phyloP scores from a whole-genome alignment of 148 eudicot genomes.

The Amaranthus cruentus region DNA sequence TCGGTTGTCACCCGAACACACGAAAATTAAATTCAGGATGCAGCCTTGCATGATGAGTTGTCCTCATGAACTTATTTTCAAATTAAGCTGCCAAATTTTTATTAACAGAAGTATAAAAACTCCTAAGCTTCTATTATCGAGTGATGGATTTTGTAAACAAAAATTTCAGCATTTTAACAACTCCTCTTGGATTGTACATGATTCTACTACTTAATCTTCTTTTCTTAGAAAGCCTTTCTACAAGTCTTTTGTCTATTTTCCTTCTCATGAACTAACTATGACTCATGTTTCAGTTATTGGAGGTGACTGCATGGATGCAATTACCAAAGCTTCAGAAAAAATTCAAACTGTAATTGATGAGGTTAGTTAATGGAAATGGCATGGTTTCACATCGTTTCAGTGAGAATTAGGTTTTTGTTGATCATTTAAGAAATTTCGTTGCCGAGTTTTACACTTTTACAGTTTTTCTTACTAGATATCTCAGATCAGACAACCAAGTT shows the following conservation, averaged over 20 bases:
- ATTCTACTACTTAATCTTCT: background rate
- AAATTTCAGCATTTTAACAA: background rate
- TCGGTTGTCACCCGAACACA: background rate
- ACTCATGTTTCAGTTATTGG: constrained; percentile 43
- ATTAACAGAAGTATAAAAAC: background rate
- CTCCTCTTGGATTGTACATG: background rate
- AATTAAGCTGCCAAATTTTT: background rate
- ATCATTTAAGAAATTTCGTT: too few species aligned
- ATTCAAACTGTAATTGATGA: constrained; percentile 46
- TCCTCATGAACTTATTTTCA: background rate
- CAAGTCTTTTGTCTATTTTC: constrained; percentile 1
- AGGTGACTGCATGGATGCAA: constrained; percentile 51
- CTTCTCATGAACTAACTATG: constrained; percentile 7
- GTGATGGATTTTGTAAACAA: too few species aligned
- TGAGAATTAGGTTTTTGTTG: too few species aligned
- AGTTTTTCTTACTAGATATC: background rate
- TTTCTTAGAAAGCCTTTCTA: background rate
- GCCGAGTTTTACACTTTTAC: too few species aligned
- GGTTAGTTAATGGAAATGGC: constrained; percentile 33
- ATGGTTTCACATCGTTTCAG: background rate
- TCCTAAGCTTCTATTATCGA: too few species aligned
- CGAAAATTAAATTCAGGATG: too few species aligned
- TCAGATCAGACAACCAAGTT: background rate
- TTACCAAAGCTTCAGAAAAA: constrained; percentile 50
- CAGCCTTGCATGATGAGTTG: background rate